Base-by-base conservation (phyloP, 2,329 filamentous ascomycete species). In the Neofusicoccum parvum region DNA sequence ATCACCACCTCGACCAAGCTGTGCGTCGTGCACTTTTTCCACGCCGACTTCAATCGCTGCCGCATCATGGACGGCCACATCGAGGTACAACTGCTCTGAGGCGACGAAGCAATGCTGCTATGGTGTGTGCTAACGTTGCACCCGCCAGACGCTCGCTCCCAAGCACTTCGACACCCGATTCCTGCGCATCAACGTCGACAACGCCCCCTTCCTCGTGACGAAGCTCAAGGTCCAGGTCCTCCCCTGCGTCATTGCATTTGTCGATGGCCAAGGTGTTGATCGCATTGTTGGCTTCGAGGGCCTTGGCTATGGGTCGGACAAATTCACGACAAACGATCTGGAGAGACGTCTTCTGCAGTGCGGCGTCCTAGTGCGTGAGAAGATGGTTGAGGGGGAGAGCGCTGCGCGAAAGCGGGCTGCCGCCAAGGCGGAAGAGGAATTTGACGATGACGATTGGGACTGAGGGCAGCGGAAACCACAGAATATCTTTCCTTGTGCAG, bases 1-100 rank as follows among this genome's bases (percentile, higher is more conserved):
- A 85, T 88, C 68, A 88, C 87, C 9, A 89, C 87, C 7, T 80
- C 81, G 54, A 83, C 82, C 12, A 82, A 85, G 67, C 77, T 83
- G 32, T 87, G 84, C 70, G 80, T 89, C 1, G 83, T 89, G 27
- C 87, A 89, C 72, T 89, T 89, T 74, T 86, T 84, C 73, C 87
- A 89, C 71, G 81, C 86, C 2, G 87, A 89, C 71, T 89, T 89
- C 74, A 80, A 83, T 20, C 83, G 87, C 64, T 89, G 87, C 75
- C 77, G 79, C 11, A 82, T 86, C 64, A 89, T 89, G 87, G 87
- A 89, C 72, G 79, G 78, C 56, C 85, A 86, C 73, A 79, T 89
- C 11, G 78, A 82, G 56, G 76, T 82, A 64, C 68, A 20, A 11
- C 17, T 49, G 14, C 48, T 20, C 20, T 20, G 27, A 32, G 27